phyloP scores from a whole-genome alignment of 768 basidiomycete species.

The Termitomyces sp. region DNA sequence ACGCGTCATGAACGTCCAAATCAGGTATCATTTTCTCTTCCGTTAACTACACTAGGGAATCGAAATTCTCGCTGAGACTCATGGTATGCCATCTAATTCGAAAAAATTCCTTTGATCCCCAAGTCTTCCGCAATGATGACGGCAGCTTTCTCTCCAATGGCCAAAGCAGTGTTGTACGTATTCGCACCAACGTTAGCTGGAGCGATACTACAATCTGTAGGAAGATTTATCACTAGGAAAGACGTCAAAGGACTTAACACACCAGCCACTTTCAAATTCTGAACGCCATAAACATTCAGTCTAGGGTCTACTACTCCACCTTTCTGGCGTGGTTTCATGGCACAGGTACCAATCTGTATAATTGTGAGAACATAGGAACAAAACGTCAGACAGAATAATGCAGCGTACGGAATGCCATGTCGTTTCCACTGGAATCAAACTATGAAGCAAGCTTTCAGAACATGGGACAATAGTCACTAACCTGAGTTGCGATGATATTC shows the following conservation, averaged over 20 bases:
- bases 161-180: constrained; percentile 35
- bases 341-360: constrained; percentile 56
- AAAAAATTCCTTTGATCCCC: constrained; percentile 16
- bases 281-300: constrained; percentile 59
- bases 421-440: constrained; percentile 26
- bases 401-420: constrained; percentile 40
- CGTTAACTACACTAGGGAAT: background rate
- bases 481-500: constrained; percentile 26
- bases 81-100: background rate
- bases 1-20: constrained; percentile 1
- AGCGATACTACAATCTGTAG: constrained; percentile 31
- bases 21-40: no score
- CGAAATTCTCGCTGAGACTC: background rate
- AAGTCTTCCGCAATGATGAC: constrained; percentile 54
- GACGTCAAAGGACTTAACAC: constrained; percentile 1
- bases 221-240: background rate
- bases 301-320: constrained; percentile 58
- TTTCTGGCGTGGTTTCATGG: constrained; percentile 55
- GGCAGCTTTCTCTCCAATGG: constrained; percentile 59
- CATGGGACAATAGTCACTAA: constrained; percentile 12
- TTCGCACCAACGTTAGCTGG: constrained; percentile 36
- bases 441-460: background rate
- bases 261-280: constrained; percentile 56
- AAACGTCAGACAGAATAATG: background rate
- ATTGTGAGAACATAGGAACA: background rate